These are phyloP conservation scores for Tulasnella sp. DNA, from an alignment of 768 basidiomycete species.

Conservation along the genomic window DNA sequence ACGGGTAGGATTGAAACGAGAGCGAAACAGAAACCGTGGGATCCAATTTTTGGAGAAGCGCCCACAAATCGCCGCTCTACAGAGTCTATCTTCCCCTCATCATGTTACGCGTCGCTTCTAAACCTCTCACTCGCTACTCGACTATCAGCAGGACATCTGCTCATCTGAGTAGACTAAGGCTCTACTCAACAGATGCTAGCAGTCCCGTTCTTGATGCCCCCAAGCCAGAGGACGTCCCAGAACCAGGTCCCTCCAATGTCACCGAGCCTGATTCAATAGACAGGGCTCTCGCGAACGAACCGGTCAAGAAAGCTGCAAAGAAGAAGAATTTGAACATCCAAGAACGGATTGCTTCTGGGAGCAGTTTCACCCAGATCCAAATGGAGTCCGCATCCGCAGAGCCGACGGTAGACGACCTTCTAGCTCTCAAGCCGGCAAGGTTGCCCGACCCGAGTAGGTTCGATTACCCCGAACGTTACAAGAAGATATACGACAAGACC, in stretches of 20 bases:
- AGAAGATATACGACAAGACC: neutral
- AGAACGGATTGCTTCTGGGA: neutral
- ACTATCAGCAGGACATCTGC: neutral
- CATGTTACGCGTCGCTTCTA: neutral
- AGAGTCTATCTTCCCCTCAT: neutral
- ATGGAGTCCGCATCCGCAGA: neutral
- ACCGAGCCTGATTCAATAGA: neutral
- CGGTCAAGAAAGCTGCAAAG: neutral
- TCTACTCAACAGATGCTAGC: neutral
- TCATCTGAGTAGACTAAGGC: neutral
- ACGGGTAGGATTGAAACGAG: neutral
- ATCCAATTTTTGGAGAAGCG: neutral
- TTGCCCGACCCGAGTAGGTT: neutral
- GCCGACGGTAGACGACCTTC: neutral
- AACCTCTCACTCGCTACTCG: neutral
- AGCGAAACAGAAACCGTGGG: neutral
- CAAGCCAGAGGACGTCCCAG: neutral
- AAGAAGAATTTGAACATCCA: neutral
- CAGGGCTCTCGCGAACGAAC: neutral
- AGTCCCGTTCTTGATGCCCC: neutral
- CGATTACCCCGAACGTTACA: neutral
- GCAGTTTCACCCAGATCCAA: neutral
- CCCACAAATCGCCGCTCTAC: neutral
- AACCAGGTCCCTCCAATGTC: neutral
- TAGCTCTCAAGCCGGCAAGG: neutral